Evolutionary conservation across 768 basidiomycete species (phyloP).

Genomic region (Cystofilobasidium capitatum): DNA sequence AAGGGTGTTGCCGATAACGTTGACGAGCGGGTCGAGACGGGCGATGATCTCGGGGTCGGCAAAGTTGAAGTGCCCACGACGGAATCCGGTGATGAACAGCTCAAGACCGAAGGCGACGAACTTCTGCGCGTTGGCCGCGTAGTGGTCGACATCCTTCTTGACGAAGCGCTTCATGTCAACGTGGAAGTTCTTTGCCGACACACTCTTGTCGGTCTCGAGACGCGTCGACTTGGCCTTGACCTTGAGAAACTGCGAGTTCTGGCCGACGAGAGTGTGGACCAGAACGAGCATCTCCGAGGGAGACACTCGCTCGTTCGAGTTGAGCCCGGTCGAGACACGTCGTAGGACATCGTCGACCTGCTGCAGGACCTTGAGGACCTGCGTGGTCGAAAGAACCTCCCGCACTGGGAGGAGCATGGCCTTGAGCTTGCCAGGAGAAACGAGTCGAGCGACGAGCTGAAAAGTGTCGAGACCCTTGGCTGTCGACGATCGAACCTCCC

Average conservation of each 20-base stretch:
- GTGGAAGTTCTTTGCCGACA: conserved; percentile 51
- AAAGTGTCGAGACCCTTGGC: conserved; percentile 82
- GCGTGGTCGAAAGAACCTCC: conserved; percentile 76
- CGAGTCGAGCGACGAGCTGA: conserved; percentile 62
- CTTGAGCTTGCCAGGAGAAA: conserved; percentile 68
- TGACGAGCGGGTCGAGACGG: conserved; percentile 78
- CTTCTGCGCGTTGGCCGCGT: conserved; percentile 75
- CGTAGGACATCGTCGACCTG: conserved; percentile 81
- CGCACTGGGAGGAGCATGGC: conserved; percentile 67
- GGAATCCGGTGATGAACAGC: conserved; percentile 74
- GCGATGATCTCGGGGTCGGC: conserved; percentile 60
- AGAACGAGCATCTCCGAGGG: conserved; percentile 65
- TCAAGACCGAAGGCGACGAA: conserved; percentile 90
- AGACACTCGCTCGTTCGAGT: conserved; percentile 62
- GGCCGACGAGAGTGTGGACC: conserved; percentile 80
- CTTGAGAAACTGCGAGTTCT: conserved; percentile 78
- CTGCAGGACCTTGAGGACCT: conserved; percentile 64
- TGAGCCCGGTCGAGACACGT: conserved; percentile 71
- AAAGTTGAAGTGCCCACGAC: conserved; percentile 77
- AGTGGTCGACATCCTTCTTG: conserved; percentile 54
- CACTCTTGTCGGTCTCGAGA: conserved; percentile 37
- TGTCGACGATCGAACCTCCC: conserved; percentile 73
- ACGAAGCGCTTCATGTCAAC: conserved; percentile 69
- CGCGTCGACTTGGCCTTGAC: conserved; percentile 42
- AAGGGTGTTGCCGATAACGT: conserved; percentile 79